Base-by-base conservation (phyloP, 208 protist genomes). In the Crithidia mellificae region DNA sequence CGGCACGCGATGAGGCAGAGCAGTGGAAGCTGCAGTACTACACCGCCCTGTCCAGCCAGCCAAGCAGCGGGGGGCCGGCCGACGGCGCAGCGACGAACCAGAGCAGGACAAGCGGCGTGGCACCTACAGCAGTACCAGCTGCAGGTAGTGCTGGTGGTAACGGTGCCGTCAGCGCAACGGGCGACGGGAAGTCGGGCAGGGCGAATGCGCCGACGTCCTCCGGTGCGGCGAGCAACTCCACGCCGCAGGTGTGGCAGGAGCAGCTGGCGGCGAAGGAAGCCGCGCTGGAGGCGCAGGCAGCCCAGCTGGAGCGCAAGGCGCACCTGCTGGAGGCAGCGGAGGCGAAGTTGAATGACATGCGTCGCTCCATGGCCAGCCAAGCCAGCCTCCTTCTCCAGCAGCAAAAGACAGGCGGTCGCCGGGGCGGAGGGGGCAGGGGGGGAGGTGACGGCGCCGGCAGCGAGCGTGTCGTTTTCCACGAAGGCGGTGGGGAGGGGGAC, bases 301-400 rank as follows among this genome's bases (percentile, higher is more conserved):
- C 41, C 25, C 66, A 85, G 50, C 56, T 92, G 24, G 61, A 68
- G 30, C 58, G 38, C 25, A 83, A 83, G 49, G 76, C 72, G 2
- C 64, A 78, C 20, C 44, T 81, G 20, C 73, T 91, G 36, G 72
- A 72, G 6, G 70, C 72, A 6, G 80, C 72, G 12, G 88, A 93
- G 63, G 57, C 51, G 30, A 69, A 83, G 63, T 56, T 93, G 12
- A 72, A 88, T 25, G 81, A 85, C 57, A 78, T 90, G 62, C 83
- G 85, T 34, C 67, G 70, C n/a, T 81, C 81, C 5, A 64, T 93
- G 41, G 84, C 88, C 0, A 59, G 67, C 27, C 87, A 93, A 58
- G 87, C 87, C n/a, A 83, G 68, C 46, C 22, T 77, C 11, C 65
- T 90, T 0, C 65, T 88, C 17, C 65, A 77, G 52, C 78, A 80